Evolutionary conservation across 495 filamentous ascomycete genomes (phyloP), one percentile per base, ranked within the genome.

Genomic region (Annulohypoxylon maeteangense): DNA sequence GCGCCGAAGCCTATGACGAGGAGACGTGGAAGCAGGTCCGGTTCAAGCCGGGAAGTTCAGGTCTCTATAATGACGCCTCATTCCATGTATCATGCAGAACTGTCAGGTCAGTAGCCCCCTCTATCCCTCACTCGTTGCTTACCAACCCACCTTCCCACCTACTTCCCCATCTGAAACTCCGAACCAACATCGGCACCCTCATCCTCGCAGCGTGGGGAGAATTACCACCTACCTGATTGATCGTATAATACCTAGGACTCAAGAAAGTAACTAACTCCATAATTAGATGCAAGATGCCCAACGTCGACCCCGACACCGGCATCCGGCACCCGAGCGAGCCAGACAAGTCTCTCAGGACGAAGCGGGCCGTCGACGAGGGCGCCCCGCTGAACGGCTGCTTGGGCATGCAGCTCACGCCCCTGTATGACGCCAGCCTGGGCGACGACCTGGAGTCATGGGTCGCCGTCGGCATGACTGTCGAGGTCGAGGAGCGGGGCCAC

Each of bases 351-450:
- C 76, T 97, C 76, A 83, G 89, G 59, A 83, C 80, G 16, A 91
- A 90, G 78, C 85, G 94, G 31, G 78, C 85, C 27, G 90, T 98
- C 44, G 94, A 97, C 80, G 79, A 83, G 12, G 94, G 94, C 4
- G 88, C 91, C 48, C 84, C 83, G 22, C 85, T 84, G 2, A 86
- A 85, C 74, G 90, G 92, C 2, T 96, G 92, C 76, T 77, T 97
- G 60, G 95, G 94, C 0, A 92, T 97, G 92, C 87, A 95, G 79
- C 80, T 96, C 72, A 89, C 91, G 42, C 91, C 93, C 23, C 80
- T 91, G 18, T 86, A 83, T 59, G 78, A 75, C 31, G 54, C 72
- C 8, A 67, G 65, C 23, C 34, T 71, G 12, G 72, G 75, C 3
- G 74, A 76, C 6, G 68, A 69, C 40, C 61, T 81, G 63, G 81